phyloP scores from a whole-genome alignment of 2,329 filamentous ascomycete genomes.

The Geosmithia flava region DNA sequence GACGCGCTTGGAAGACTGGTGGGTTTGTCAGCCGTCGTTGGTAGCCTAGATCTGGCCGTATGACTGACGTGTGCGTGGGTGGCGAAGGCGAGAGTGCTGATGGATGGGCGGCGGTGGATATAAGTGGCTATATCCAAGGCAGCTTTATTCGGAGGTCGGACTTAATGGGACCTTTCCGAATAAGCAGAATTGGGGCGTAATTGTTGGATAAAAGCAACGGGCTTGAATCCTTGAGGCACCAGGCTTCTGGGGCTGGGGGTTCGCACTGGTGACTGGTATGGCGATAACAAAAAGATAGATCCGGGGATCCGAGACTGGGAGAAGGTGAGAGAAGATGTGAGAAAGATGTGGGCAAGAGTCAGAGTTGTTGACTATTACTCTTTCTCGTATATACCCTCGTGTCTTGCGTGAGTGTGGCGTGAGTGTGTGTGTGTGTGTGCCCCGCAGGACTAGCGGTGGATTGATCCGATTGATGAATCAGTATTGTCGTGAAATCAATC shows the following conservation, averaged over 20 bases:
- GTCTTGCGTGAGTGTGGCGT: background rate
- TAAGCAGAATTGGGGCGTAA: background rate
- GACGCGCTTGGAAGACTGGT: slow-evolving; percentile 10
- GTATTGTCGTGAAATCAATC: background rate
- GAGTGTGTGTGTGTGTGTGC: no score
- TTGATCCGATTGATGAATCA: background rate
- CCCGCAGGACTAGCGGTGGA: background rate
- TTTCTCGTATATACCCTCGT: background rate
- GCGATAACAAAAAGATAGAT: background rate
- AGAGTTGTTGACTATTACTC: background rate
- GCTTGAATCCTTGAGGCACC: background rate
- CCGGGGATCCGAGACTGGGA: background rate
- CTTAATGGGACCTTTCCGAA: background rate
- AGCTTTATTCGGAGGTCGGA: slow-evolving; percentile 2
- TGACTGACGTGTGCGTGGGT: slow-evolving; percentile 8
- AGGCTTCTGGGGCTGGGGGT: no score
- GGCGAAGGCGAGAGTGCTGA: slow-evolving; percentile 1
- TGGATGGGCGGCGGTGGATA: background rate
- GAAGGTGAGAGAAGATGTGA: background rate
- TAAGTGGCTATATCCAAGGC: background rate
- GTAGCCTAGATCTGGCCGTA: slow-evolving; percentile 4
- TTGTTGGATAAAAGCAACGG: background rate
- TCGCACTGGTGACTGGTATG: background rate
- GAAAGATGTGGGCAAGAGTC: background rate
- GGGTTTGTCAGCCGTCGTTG: slow-evolving; percentile 23